Percentiles rank a stretch among this genome's conserved stretches.
phyloP scores from a whole-genome alignment of 148 eudicot genomes.

The Dysphania ambrosioides region DNA sequence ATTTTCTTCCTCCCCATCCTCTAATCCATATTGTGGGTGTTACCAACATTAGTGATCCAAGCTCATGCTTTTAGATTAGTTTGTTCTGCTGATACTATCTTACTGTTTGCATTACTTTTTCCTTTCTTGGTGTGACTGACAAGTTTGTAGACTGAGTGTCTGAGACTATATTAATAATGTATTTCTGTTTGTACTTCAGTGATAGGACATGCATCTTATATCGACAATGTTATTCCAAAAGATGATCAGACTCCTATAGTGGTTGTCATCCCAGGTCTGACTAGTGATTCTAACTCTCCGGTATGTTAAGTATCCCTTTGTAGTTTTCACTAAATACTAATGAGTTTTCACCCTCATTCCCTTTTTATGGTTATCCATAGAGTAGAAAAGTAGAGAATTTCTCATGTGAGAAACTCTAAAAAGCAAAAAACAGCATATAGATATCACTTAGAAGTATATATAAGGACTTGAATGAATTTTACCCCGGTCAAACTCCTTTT shows the following conservation, averaged over 20 bases:
- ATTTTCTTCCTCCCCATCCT: background rate
- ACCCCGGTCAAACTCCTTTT: too few relatives aligned
- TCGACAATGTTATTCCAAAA: conserved; percentile 38
- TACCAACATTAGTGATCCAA: background rate
- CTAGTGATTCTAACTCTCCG: conserved; percentile 85
- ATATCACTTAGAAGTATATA: background rate
- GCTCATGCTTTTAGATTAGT: background rate
- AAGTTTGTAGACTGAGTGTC: background rate
- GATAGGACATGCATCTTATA: conserved; percentile 34
- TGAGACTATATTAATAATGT: too few relatives aligned
- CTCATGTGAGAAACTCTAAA: background rate
- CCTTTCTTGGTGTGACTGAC: background rate
- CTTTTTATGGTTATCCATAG: background rate
- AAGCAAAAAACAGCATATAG: too few relatives aligned
- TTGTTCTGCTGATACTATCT: background rate
- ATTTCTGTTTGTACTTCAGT: conserved; percentile 33
- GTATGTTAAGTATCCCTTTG: conserved; percentile 44
- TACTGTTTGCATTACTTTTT: background rate
- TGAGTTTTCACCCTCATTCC: background rate
- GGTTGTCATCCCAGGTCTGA: conserved; percentile 78
- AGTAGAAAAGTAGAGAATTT: background rate
- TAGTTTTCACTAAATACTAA: background rate
- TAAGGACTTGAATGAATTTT: background rate
- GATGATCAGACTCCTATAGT: conserved; percentile 73
- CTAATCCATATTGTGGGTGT: background rate